Evolutionary conservation across 257 asterid genomes (phyloP).

Genomic region (Jaltomata sinuosa): DNA sequence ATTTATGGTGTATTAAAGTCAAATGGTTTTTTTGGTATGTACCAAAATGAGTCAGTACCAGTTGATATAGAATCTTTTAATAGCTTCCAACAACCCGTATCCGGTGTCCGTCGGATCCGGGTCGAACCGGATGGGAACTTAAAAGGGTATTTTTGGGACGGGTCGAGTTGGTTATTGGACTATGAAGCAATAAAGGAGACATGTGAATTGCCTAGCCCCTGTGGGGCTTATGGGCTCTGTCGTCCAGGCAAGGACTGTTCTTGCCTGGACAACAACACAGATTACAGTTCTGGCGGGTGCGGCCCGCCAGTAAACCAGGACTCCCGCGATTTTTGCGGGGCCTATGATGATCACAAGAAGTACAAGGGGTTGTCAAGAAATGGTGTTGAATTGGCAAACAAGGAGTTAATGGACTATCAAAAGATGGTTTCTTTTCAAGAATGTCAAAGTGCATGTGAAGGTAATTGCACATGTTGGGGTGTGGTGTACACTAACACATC

Average conservation of each 20-base stretch:
- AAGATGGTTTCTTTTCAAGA: constrained; percentile 30
- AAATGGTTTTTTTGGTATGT: constrained; percentile 80
- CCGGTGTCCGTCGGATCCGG: constrained; percentile 58
- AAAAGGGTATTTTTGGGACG: constrained; percentile 82
- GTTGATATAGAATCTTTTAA: constrained; percentile 69
- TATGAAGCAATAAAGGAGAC: constrained; percentile 51
- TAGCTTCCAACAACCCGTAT: constrained; percentile 44
- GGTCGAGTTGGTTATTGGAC: constrained; percentile 62
- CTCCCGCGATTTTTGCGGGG: constrained; percentile 46
- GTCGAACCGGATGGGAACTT: constrained; percentile 75
- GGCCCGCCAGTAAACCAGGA: constrained; percentile 9
- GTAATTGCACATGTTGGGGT: constrained; percentile 82
- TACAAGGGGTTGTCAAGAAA: constrained; percentile 26
- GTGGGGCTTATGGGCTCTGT: constrained; percentile 78
- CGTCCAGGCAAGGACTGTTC: constrained; percentile 54
- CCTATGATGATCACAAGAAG: constrained; percentile 17
- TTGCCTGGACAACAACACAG: constrained; percentile 50
- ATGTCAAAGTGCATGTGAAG: constrained; percentile 58
- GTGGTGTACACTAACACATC: constrained; percentile 77
- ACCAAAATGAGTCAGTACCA: constrained; percentile 53
- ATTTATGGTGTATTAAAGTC: constrained; percentile 41
- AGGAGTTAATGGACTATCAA: constrained; percentile 49
- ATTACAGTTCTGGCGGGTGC: constrained; percentile 29
- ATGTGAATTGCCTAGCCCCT: constrained; percentile 63
- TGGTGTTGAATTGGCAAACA: constrained; percentile 80